A percentile compares a stretch with the other conserved stretches of the same genome.
phyloP scores from a whole-genome alignment of 176 grass and related monocot species.

The Aegilops tauschii region DNA sequence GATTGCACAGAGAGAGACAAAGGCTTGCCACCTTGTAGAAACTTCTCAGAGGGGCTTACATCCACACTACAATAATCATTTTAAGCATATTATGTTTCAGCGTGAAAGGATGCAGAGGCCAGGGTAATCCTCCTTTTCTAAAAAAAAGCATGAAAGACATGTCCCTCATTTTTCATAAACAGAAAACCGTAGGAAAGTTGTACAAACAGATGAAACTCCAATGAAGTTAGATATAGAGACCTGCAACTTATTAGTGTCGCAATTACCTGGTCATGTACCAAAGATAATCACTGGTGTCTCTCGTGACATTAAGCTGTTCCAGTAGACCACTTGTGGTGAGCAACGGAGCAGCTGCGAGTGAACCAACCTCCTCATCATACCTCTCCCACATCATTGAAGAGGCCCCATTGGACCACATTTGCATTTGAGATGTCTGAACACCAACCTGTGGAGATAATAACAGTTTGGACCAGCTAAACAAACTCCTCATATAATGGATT shows the following conservation, averaged over 20 bases:
- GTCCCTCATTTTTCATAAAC: background rate
- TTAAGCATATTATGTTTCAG: background rate
- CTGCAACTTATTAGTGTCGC: background rate
- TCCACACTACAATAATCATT: constrained; percentile 58
- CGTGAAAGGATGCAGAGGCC: background rate
- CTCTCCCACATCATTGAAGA: constrained; percentile 87
- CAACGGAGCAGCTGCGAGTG: constrained; percentile 64
- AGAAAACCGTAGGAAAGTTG: background rate
- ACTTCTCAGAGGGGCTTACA: constrained; percentile 72
- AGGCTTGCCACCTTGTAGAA: constrained; percentile 64
- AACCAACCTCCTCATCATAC: constrained; percentile 91
- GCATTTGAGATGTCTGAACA: constrained; percentile 98
- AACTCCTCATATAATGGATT: background rate
- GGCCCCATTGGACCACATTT: constrained; percentile 72
- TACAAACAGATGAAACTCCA: background rate
- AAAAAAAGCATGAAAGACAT: background rate
- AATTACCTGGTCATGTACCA: constrained; percentile 96
- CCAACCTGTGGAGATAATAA: constrained; percentile 58
- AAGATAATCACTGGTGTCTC: constrained; percentile 89
- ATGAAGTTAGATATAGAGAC: background rate
- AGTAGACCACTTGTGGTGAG: constrained; percentile 72
- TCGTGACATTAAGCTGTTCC: constrained; percentile 93
- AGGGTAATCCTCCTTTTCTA: too few relatives aligned
- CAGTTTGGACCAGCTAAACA: constrained; percentile 19
- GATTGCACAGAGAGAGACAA: constrained; percentile 76